Evolutionary conservation across 1,284 basidiomycete genomes (phyloP), one percentile per base, ranked within the genome.

Genomic region (Sutorius eximius): DNA sequence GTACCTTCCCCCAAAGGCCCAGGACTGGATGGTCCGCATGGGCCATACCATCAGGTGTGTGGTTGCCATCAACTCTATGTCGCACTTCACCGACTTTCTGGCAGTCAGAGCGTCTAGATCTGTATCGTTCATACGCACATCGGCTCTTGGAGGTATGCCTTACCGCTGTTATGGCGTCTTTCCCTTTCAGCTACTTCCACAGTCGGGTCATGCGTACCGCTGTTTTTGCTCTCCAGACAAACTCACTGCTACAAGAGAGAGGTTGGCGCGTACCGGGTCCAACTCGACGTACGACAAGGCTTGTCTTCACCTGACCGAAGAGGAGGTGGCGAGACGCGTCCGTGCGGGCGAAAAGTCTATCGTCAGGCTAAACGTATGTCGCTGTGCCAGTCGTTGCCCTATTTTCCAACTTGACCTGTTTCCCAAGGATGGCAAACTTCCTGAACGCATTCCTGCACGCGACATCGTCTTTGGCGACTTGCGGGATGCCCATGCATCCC

Each of bases 181-280:
- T 20, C 15, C 37, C 2, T 41, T 45, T 51, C 30, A 54, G 6
- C 42, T 27, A 34, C 20, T 49, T 45, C 18, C 27, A 29, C 60
- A 95, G 92, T 81, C 82, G 18, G 91, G 89, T 1, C 83, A 91
- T 54, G 97, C 96, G 3, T 99, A 99, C 70, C 86, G 92, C 24
- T 98, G 97, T 71, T 99, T 99, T 75, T 97, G 95, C 69, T 82
- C 87, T 0, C 76, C 83, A 0, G 83, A 89, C 55, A 81, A 82
- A 45, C 77, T 97, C 1, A 70, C 81, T 0, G 76, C 78, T 15
- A 89, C 86, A 32, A 84, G 89, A 20, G 82, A 88, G 61, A 79
- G 77, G 34, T 76, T 94, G 5, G 84, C 86, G 5, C 79, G 85
- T 6, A 71, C 82, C 1, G 93, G 92, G 1, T 87, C 86, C 2